Conservation (phyloP, 179 eudicot genomes). For the Sideroxylon spinosum region DNA sequence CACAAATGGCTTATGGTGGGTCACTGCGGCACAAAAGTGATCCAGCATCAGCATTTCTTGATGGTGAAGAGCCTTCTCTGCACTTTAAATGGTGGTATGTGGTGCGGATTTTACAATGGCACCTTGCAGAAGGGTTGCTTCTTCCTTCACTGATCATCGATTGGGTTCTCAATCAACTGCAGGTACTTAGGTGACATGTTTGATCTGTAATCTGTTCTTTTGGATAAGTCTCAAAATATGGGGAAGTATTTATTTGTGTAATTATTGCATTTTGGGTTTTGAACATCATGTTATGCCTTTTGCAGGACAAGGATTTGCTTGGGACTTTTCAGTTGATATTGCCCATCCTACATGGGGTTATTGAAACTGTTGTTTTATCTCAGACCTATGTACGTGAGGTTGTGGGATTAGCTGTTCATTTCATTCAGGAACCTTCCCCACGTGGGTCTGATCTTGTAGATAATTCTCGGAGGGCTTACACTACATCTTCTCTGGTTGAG, state of each 20-base stretch:
- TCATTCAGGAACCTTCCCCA: slow-evolving; percentile 64
- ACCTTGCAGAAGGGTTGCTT: slow-evolving; percentile 75
- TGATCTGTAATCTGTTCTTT: not conserved
- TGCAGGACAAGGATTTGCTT: slow-evolving; percentile 77
- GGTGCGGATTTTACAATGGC: slow-evolving; percentile 89
- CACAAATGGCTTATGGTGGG: slow-evolving; percentile 51
- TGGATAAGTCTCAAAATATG: not conserved
- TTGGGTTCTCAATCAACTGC: slow-evolving; percentile 88
- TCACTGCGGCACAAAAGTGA: slow-evolving; percentile 50
- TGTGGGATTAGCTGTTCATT: slow-evolving; percentile 64
- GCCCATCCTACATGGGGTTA: slow-evolving; percentile 69
- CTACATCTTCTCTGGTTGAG: slow-evolving; percentile 68
- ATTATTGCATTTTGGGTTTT: slow-evolving; percentile 9
- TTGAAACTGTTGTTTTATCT: slow-evolving; percentile 64
- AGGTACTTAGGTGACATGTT: slow-evolving; percentile 47
- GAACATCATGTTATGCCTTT: not conserved
- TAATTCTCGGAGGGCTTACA: slow-evolving; percentile 66
- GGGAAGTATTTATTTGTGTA: not conserved
- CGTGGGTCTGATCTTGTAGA: slow-evolving; percentile 73
- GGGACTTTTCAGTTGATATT: slow-evolving; percentile 73
- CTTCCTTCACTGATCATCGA: slow-evolving; percentile 79
- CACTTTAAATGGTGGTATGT: slow-evolving; percentile 96
- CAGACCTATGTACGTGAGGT: slow-evolving; percentile 81
- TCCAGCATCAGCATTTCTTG: slow-evolving; percentile 30
- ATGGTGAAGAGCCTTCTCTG: slow-evolving; percentile 78